Evolutionary conservation across 129 eudicot species (phyloP), one percentile per base, ranked within the genome.

Genomic region (Arctium lappa): DNA sequence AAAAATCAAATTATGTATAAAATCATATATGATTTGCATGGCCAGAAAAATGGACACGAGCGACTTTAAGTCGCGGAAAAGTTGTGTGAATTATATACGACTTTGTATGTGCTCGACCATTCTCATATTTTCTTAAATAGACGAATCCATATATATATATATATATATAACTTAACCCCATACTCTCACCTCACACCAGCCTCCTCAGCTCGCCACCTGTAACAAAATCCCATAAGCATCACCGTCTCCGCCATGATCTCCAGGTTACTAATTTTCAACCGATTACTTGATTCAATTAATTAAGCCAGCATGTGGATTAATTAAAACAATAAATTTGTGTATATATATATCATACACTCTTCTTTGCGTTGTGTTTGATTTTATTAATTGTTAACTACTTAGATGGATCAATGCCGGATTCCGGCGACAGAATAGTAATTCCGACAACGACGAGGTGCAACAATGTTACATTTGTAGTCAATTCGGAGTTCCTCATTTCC

Each of bases 391-490:
- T 18, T 81, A 71, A 80, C 27, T 70, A 11, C 7, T 5, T 27
- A 81, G 85, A 76, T 85, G 86, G 88, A 71, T 73, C 50, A 63
- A 76, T 48, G 84, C 78, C 65, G 53, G 70, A 78, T 31, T 82
- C 60, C 38, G 73, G 80, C 85, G n/a, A n/a, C 8, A 46, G 3
- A 62, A 31, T 10, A 38, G 18, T 18, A 69, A 33, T 5, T 8
- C 75, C 22, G 56, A 70, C 3, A 42, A 4, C 34, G 31, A 73
- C 6, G 76, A 73, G 5, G 30, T 29, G 2, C 82, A 29, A 5
- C 87, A 90, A 63, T 85, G 87, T 72, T 39, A 77, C 36, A 84
- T 66, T 2, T 89, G 92, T 50, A 89, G 80, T 9, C 90, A 83
- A 73, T 81, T 74, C 44, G 92, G 90, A 1, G 75, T 76, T 18